Base-by-base conservation (phyloP, 208 protist genomes). In the Herpetomonas samuelpessoai region DNA sequence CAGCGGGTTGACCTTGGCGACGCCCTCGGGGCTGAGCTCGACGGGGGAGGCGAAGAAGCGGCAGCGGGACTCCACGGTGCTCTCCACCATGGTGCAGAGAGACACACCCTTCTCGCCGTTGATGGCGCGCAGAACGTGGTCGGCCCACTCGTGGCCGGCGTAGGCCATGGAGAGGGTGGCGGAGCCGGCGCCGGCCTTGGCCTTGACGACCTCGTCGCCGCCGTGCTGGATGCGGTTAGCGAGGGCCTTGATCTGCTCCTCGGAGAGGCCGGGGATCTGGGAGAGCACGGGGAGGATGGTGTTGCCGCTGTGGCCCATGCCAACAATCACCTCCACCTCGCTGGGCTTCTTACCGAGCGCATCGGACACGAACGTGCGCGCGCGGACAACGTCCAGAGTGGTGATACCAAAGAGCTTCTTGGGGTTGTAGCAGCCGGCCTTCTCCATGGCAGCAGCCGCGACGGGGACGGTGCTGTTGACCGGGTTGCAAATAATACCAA, bases 381-480 rank as follows among this genome's bases (percentile, higher is more conserved):
- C 87, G 9, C 77, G 71, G 31, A 83, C 78, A 24, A 95, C 65
- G 71, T 98, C 96, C 9, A 98, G 83, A 12, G 91, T 96, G 25
- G 96, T 97, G 29, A 98, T 79, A 41, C 96, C 96, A 64, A 97
- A 96, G 3, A 98, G 73, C 24, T 79, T 77, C 4, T 64, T 67
- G 19, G 86, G 83, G 65, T 97, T 76, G 79, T 92, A 97, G 10
- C 85, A 79, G 57, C 89, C 87, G 39, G 67, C 53, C 81, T 88
- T 89, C 54, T 92, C 90, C 54, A 96, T 71, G 35, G 85, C 80
- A 73, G 97, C 97, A 3, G 91, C 90, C 14, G 82, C 91, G 52
- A 98, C 91, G 26, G 97, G 95, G 41, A 98, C 93, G 22, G 89
- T 98, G 67, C 91, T 97, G 85, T 98, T 98, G 50, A 98, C 91